Conservation (phyloP, 1,284 basidiomycete genomes). For the Crucibulum cyathiforme region DNA sequence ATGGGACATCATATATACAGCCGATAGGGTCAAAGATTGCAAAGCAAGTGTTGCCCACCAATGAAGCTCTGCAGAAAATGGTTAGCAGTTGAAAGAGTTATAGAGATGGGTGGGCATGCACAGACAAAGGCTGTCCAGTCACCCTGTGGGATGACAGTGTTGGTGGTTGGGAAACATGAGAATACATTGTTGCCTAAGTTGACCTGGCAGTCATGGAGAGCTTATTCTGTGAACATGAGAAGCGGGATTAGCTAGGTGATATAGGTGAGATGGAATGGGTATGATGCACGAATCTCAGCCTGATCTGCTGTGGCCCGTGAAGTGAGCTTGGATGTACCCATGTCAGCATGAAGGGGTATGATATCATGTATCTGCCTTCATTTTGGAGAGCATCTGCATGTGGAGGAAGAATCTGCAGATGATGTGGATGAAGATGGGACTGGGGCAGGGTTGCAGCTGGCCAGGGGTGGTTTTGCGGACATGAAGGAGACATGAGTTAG, state of each 20-base stretch:
- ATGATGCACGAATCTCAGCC: conserved; percentile 38
- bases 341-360: no score
- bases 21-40: no score
- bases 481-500: conserved; percentile 20
- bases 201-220: conserved; percentile 42
- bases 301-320: conserved; percentile 46
- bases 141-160: conserved; percentile 65
- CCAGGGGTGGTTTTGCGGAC: conserved; percentile 24
- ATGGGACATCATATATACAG: no score
- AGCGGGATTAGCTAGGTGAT: neutral
- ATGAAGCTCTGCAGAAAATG: conserved; percentile 38
- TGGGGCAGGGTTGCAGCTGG: conserved; percentile 17
- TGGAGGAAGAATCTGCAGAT: neutral
- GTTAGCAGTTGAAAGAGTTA: neutral
- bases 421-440: neutral
- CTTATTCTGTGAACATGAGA: conserved; percentile 28
- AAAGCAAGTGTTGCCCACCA: no score
- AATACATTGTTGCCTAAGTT: conserved; percentile 68
- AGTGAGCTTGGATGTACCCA: conserved; percentile 1
- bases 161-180: conserved; percentile 70
- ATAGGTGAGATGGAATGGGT: neutral
- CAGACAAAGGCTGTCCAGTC: conserved; percentile 78
- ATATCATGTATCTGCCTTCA: neutral
- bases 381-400: neutral
- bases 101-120: conserved; percentile 44